Base-by-base conservation (phyloP, 495 filamentous ascomycete genomes). In the Xylaria venustula region DNA sequence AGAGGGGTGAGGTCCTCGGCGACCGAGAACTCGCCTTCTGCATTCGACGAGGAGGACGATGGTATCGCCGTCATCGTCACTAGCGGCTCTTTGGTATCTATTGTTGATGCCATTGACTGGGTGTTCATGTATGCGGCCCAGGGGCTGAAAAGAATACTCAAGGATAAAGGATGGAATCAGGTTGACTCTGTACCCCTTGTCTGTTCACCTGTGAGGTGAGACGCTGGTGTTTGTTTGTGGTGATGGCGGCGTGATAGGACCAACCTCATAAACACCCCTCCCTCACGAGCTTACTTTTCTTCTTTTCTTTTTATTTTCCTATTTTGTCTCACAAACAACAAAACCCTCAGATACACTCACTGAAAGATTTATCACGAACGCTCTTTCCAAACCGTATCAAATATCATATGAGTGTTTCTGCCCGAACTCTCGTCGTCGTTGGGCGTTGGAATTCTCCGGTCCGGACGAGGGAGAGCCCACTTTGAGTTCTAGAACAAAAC, bases 1-100 rank as follows among this genome's bases (percentile, higher is more conserved):
- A 85, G 80, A 0, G 88, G 86, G 15, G 92, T 80, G 19, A 96
- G 71, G 63, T 79, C 76, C 67, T 90, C 87, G 67, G 84, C 86
- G 63, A 94, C 74, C 22, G 74, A 74, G 63, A 80, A 79, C 60
- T 80, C 76, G 1, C 19, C 58, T 25, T 46, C 58, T 3, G 54
- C 26, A n/a, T 52, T 47, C 5, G 57, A 52, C 4, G 55, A 37
- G 34, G 55, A 58, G 30, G 55, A 11, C 9, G 30, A 2, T 5
- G 34, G 15, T 7, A 44, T 23, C 15, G 20, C 46, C 36, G 17
- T 50, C 3, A 34, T 17, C 11, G 56, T 50, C 46, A 44, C 42
- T 32, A 40, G 28, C 23, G 56, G 45, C 46, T 49, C 32, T 49
- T 48, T 47, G 46, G 12, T 58, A 12, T 46, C 56, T 44, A 51